Percentiles rank a stretch among this genome's conserved stretches.
phyloP scores from a whole-genome alignment of 2,329 filamentous ascomycete genomes.

The Aspergillus sp. region DNA sequence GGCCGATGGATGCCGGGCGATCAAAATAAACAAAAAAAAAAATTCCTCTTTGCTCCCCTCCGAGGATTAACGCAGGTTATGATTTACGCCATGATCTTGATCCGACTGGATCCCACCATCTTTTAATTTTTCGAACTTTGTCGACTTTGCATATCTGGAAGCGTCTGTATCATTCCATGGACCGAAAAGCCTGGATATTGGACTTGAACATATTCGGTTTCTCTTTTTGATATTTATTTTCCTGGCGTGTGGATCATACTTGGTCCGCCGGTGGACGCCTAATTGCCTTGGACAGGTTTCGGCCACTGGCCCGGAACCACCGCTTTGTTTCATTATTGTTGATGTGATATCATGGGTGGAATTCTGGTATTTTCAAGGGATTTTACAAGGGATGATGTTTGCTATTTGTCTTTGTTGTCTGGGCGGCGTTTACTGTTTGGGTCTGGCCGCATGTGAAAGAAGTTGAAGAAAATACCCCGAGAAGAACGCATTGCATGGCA shows the following conservation, averaged over 20 bases:
- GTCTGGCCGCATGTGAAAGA: conserved; percentile 8
- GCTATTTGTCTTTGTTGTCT: conserved; percentile 1
- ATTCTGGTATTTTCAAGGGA: not conserved
- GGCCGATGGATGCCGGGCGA: not conserved
- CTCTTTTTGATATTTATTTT: conserved; percentile 12
- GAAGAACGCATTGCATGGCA: conserved; percentile 14
- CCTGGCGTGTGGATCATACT: not conserved
- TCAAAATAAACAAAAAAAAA: conserved; percentile 2
- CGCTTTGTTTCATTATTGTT: not conserved
- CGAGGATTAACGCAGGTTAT: conserved; percentile 14
- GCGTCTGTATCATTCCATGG: conserved; percentile 18
- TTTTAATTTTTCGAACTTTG: conserved; percentile 4
- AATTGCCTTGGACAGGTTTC: not conserved
- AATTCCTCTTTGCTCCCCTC: not conserved
- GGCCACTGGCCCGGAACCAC: too few relatives aligned
- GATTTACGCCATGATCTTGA: conserved; percentile 15
- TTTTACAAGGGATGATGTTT: conserved; percentile 5
- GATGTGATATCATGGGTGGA: not conserved
- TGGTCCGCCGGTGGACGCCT: not conserved
- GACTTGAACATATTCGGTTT: conserved; percentile 18
- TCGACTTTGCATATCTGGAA: conserved; percentile 13
- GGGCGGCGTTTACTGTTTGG: conserved; percentile 10
- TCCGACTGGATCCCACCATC: not conserved
- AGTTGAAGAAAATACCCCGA: conserved; percentile 19
- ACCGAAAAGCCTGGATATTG: conserved; percentile 13